Evolutionary conservation across 2,329 filamentous ascomycete genomes (phyloP), one percentile per base, ranked within the genome.

Genomic region (Trichoderma atrobrunneum): DNA sequence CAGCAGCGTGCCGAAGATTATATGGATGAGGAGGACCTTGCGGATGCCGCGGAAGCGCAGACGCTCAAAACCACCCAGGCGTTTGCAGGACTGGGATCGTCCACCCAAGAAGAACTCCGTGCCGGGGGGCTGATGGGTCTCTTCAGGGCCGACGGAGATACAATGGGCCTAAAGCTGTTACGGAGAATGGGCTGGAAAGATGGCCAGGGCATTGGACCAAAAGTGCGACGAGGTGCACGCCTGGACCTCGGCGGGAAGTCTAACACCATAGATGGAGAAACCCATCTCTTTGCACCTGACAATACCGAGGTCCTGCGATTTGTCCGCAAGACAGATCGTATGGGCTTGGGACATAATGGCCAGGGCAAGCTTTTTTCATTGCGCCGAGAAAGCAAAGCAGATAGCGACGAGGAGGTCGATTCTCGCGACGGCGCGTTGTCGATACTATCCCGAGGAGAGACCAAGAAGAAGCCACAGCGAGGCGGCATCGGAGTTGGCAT

Each of bases 11-110:
- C 89, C 0, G 94, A 98, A 80, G 95, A 98, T 79, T 98, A 95
- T 77, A 99, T 99, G 96, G 96, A 99, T 78, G 95, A 97, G 56
- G 96, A 99, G 80, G 96, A 99, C 81, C 85, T 97, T 39, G 93
- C 92, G 7, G 94, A 97, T 79, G 92, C 91, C 0, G 93, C 92
- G 72, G 94, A 97, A 81, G 87, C 92, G 3, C 89, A 91, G 77
- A 88, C 88, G 73, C 83, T 98, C 39, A 88, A 95, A 77, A 97
- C 93, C 0, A 86, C 89, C 0, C 86, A 90, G 68, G 88, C 87
- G 0, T 98, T 96, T 80, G 88, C 92, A 0, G 93, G 92, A 0
- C 85, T 98, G 34, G 95, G 94, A 2, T 87, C 88, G 34, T 91
- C 90, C 1, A 85, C 86, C 36, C 84, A 89, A 39, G 88, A 91